A percentile compares a stretch with the other conserved stretches of the same genome.
phyloP scores from a whole-genome alignment of 352 stramenopile genomes.

The Phytophthora sansomeana region DNA sequence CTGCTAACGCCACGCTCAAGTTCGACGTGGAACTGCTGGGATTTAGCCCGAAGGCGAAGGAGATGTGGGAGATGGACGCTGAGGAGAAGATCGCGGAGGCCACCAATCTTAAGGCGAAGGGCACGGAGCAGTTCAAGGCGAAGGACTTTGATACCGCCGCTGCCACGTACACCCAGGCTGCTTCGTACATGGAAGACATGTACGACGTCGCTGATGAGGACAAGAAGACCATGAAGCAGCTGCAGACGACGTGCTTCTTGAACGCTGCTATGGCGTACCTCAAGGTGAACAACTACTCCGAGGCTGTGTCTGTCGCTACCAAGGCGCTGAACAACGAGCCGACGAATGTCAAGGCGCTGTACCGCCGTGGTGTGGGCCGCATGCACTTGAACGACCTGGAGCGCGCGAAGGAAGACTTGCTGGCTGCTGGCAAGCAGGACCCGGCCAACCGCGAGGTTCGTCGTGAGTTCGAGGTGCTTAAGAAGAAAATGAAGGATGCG shows the following conservation, averaged over 20 bases:
- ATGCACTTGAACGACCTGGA: conserved; percentile 89
- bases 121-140: conserved; percentile 94
- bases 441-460: conserved; percentile 86
- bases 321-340: conserved; percentile 89
- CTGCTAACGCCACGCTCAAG: conserved; percentile 92
- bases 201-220: conserved; percentile 88
- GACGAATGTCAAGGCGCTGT: conserved; percentile 88
- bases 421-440: conserved; percentile 84
- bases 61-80: conserved; percentile 93
- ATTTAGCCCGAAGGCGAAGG: conserved; percentile 95
- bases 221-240: conserved; percentile 87
- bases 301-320: conserved; percentile 80
- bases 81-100: conserved; percentile 89
- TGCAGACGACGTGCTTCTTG: conserved; percentile 91
- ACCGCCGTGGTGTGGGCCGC: conserved; percentile 82
- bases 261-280: conserved; percentile 96
- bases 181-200: conserved; percentile 88
- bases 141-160: conserved; percentile 89
- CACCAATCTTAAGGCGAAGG: conserved; percentile 89
- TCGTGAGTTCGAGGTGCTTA: conserved; percentile 77
- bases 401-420: conserved; percentile 87
- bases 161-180: conserved; percentile 83
- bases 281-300: conserved; percentile 92
- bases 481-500: conserved; percentile 89
- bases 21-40: conserved; percentile 97